Base-by-base conservation (phyloP, 371 early-diverging fungal species). In the Fennellomyces sp. region DNA sequence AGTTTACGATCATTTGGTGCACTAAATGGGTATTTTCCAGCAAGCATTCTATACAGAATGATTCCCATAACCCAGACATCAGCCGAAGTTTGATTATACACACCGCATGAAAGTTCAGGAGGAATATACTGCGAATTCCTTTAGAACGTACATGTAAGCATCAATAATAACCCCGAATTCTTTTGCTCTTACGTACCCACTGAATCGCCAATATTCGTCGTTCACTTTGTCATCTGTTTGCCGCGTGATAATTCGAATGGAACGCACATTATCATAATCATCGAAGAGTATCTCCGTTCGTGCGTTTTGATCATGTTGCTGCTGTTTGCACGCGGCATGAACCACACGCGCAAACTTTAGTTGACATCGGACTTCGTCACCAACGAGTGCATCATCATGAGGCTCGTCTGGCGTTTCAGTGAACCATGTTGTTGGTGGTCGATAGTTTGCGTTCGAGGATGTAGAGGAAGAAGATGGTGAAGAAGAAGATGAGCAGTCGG, bases 1-100 rank as follows among this genome's bases (percentile, higher is more conserved):
- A 73, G 5, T 17, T 66, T 58, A 15, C 61, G 36, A 58, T 81
- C 76, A 26, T 64, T 60, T 4, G 52, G 21, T 10, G 66, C 58
- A 25, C 39, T 41, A 55, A 81, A 81, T 11, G 81, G 81, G 47
- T 67, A 73, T 39, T 54, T 59, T 10, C 78, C 78, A 3, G 70
- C 63, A 11, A 81, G 51, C 74, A 77, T 73, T 7, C 68, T 63
- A 62, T 72, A 81, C 1, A 78, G 58, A 11, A 66, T 70, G n/a
- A 81, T 64, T 3, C 81, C 81, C 4, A 81, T 52, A 12, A 70
- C 55, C 81, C 81, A 81, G 7, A 78, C 68, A 54, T 73, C 70
- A 0, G 60, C 61, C 35, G 57, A 35, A 17, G 60, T 60, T 41
- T 61, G 30, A 29, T 64, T 38, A 17, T 31, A 30, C 4, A 29